Evolutionary conservation across 257 asterid species (phyloP).

Genomic region (Przewalskia tangutica): DNA sequence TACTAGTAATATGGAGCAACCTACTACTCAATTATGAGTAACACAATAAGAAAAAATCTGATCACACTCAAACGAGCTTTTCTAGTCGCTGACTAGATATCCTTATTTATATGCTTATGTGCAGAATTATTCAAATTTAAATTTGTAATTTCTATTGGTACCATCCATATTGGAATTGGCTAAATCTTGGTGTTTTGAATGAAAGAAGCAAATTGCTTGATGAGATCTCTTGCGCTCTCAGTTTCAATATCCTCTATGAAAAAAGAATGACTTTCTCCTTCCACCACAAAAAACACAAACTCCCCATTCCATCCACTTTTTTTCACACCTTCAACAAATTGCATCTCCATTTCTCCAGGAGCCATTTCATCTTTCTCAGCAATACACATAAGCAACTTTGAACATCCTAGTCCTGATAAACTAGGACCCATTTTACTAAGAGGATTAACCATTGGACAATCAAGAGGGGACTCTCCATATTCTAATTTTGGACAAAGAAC

Average conservation of each 20-base stretch:
- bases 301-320: slow-evolving; percentile 13
- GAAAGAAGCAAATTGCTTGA: slow-evolving; percentile 10
- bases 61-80: neutral
- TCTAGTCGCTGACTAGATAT: too few species aligned
- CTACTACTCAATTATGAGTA: neutral
- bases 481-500: too few species aligned
- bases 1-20: neutral
- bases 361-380: slow-evolving; percentile 9
- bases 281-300: slow-evolving; percentile 8
- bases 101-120: too few species aligned
- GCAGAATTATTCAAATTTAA: too few species aligned
- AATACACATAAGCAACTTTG: slow-evolving; percentile 11
- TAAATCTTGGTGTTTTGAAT: neutral
- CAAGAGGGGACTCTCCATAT: too few species aligned
- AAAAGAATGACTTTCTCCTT: slow-evolving; percentile 19
- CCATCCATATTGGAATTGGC: too few species aligned
- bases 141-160: too few species aligned
- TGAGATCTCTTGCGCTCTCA: slow-evolving; percentile 13
- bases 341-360: neutral
- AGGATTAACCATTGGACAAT: too few species aligned
- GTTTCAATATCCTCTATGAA: neutral
- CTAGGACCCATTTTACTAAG: neutral
- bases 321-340: slow-evolving; percentile 7
- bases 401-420: neutral
- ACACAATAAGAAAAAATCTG: too few species aligned